A percentile compares a stretch with the other conserved stretches of the same genome.
phyloP scores from a whole-genome alignment of 805 yeast species.

The Kazachstania psychrophila region DNA sequence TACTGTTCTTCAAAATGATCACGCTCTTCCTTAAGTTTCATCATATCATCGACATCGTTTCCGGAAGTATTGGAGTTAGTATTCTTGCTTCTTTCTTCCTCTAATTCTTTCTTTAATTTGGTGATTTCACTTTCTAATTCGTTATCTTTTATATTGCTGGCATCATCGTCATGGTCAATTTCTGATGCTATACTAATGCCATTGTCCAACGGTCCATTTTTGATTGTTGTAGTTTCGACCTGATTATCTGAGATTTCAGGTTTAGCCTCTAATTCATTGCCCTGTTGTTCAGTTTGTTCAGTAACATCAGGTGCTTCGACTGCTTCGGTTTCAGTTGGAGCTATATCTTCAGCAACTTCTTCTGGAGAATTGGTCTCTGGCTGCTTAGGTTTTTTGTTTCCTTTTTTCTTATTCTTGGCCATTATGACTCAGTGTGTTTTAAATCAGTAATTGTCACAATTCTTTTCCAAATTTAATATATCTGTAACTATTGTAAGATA shows the following conservation, averaged over 20 bases:
- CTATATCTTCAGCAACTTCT: slow-evolving; percentile 6
- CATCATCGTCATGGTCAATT: not conserved
- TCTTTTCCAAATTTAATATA: no score
- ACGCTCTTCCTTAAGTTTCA: slow-evolving; percentile 39
- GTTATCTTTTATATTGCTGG: not conserved
- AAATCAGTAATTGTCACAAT: no score
- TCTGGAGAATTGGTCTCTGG: slow-evolving; percentile 4
- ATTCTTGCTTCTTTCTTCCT: slow-evolving; percentile 1
- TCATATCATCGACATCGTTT: slow-evolving; percentile 11
- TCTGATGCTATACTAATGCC: no score
- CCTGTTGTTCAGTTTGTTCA: not conserved
- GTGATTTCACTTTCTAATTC: slow-evolving; percentile 4
- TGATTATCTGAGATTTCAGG: not conserved
- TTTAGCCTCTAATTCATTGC: not conserved
- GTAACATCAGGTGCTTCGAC: not conserved
- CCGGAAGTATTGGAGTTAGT: not conserved
- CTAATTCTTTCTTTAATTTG: slow-evolving; percentile 6
- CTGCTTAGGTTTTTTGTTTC: slow-evolving; percentile 5
- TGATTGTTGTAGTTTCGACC: no score
- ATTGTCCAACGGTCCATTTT: no score
- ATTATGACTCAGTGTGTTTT: no score
- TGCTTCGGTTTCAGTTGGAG: not conserved
- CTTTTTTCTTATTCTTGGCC: slow-evolving; percentile 19
- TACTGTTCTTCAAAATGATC: slow-evolving; percentile 51
- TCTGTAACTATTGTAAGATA: no score